Evolutionary conservation across 2,329 filamentous ascomycete species (phyloP).

Genomic region (Colletotrichum sp.): DNA sequence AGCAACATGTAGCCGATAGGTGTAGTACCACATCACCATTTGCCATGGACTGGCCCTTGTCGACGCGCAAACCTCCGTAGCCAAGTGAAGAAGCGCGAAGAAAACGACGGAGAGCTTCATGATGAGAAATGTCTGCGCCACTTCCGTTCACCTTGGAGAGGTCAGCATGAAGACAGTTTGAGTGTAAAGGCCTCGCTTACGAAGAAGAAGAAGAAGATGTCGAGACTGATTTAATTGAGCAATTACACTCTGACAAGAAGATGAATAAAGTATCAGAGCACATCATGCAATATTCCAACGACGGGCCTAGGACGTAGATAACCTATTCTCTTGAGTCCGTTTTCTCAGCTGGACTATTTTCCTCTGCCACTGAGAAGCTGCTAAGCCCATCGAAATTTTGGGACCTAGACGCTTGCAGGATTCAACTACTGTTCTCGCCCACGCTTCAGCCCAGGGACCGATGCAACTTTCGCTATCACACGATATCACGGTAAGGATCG

Average conservation of each 20-base stretch:
- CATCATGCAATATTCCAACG: not conserved
- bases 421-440: not conserved
- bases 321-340: accelerated
- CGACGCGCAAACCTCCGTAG: not conserved
- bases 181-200: not conserved
- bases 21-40: not conserved
- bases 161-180: not conserved
- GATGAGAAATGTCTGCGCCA: not conserved
- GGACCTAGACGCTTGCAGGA: accelerated
- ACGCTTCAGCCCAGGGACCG: not conserved
- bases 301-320: accelerated
- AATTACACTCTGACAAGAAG: not conserved
- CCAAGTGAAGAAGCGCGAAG: accelerated
- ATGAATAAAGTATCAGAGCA: not conserved
- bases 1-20: not conserved
- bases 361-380: not conserved
- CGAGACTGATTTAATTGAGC: not conserved
- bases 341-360: not conserved
- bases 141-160: accelerated
- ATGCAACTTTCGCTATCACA: not conserved
- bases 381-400: accelerated
- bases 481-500: not conserved
- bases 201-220: not conserved
- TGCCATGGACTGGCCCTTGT: not conserved
- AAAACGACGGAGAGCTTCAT: not conserved